Evolutionary conservation across 768 basidiomycete species (phyloP).

Genomic region (Tylopilus sp.): DNA sequence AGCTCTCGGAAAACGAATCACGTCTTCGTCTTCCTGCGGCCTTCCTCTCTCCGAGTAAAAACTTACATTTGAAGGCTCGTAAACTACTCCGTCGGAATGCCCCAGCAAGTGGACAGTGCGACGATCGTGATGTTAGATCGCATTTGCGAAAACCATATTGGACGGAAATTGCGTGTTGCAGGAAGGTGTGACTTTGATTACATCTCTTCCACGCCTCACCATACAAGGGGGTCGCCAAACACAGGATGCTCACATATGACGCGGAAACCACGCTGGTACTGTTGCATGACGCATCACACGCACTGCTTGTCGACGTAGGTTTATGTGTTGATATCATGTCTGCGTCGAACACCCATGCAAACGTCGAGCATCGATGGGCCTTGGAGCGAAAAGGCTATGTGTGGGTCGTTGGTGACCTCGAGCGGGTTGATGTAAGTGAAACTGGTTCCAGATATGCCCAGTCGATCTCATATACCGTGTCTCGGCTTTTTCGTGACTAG

Average conservation of each 20-base stretch:
- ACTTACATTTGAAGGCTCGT: not conserved
- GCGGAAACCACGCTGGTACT: conserved; percentile 42
- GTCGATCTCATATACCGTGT: conserved; percentile 16
- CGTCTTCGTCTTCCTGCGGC: too few relatives aligned
- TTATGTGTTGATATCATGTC: conserved; percentile 43
- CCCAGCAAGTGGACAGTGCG: conserved; percentile 48
- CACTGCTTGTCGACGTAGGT: conserved; percentile 54
- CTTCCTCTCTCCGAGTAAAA: not conserved
- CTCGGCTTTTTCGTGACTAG: conserved; percentile 26
- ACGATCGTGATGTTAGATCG: conserved; percentile 40
- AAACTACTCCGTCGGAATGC: conserved; percentile 33
- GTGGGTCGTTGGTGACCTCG: conserved; percentile 58
- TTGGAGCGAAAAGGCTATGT: conserved; percentile 49
- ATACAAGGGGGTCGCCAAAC: conserved; percentile 6
- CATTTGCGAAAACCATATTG: conserved; percentile 37
- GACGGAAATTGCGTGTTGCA: conserved; percentile 55
- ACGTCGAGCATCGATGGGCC: conserved; percentile 40
- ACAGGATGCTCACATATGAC: conserved; percentile 59
- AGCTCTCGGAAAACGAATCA: conserved; percentile 17
- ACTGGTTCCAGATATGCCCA: conserved; percentile 1
- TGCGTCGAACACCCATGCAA: conserved; percentile 7
- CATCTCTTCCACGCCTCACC: conserved; percentile 14
- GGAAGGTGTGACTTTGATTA: conserved; percentile 45
- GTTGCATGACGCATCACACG: conserved; percentile 48
- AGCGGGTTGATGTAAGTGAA: conserved; percentile 41